A percentile compares a stretch with the other conserved stretches of the same genome.
phyloP scores from a whole-genome alignment of 208 protist genomes.

The Angomonas deanei region DNA sequence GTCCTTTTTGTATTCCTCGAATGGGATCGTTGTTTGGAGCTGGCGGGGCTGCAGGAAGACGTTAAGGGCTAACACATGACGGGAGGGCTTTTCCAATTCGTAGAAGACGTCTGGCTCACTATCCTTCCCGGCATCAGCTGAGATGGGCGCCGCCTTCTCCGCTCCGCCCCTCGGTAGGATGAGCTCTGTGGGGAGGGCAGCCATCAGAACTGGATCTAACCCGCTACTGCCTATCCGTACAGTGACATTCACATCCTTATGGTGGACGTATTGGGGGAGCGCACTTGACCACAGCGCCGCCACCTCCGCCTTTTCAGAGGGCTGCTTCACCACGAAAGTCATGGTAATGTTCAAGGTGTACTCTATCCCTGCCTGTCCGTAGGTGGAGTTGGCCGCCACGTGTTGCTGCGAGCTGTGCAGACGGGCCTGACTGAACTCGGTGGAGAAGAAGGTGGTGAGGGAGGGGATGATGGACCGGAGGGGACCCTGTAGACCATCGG shows the following conservation, averaged over 20 bases:
- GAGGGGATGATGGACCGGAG: constrained; percentile 53
- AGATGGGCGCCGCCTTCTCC: background rate
- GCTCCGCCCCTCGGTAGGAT: background rate
- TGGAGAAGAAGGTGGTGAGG: constrained; percentile 45
- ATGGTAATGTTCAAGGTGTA: constrained; percentile 44
- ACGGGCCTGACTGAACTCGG: constrained; percentile 62
- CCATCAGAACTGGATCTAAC: constrained; percentile 8
- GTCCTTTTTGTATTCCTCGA: background rate
- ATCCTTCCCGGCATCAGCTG: background rate
- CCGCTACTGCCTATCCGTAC: constrained; percentile 31
- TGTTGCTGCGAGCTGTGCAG: constrained; percentile 25
- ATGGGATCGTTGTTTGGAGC: constrained; percentile 10
- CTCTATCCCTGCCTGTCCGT: constrained; percentile 13
- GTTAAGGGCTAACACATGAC: constrained; percentile 35
- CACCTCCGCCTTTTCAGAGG: constrained; percentile 1
- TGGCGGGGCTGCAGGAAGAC: constrained; percentile 21
- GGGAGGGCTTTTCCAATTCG: constrained; percentile 23
- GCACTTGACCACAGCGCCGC: background rate
- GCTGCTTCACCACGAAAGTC: constrained; percentile 35
- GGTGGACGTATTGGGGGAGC: background rate
- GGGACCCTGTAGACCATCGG: constrained; percentile 47
- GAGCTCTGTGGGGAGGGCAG: constrained; percentile 9
- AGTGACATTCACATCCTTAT: background rate
- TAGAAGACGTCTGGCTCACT: constrained; percentile 32
- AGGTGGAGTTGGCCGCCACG: background rate